Base-by-base conservation (phyloP, 371 early-diverging fungal species). In the Mucor circinelloides region DNA sequence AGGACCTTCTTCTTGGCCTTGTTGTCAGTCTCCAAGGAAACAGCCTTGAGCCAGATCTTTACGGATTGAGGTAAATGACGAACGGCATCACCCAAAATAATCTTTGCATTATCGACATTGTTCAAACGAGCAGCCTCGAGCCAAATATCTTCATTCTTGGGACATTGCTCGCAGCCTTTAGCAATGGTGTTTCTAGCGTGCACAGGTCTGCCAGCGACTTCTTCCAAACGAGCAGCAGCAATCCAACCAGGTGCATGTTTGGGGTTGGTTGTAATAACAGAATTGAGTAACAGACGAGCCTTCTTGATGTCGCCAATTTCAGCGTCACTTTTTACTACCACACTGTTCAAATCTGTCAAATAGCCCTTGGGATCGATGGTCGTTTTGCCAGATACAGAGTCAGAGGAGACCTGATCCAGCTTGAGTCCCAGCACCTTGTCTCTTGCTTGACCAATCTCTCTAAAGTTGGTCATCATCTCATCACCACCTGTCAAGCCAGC, bases 171-270 rank as follows among this genome's bases (percentile, higher is more conserved):
- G 77, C 96, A 97, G 10, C 96, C 99, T 71, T 95, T 90, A 12
- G 93, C 89, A 68, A 98, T 95, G 19, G 92, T 81, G 38, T 85
- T 87, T 27, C 98, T 82, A 6, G 99, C 99, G 21, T 91, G 89
- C 3, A 86, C 85, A 50, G 89, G 75, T 69, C 96, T 92, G 17
- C 93, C 92, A 2, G 97, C 96, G 0, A 93, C 89, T 73, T 99
- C 97, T 75, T 99, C 99, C 48, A 98, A 75, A 63, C 98, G 90
- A 21, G 99, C 98, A 10, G 97, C 96, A 2, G 98, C 98, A 75
- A 98, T 97, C 98, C 99, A 99, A 42, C 96, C 97, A 17, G 98
- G 95, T 6, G 96, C 96, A 67, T 97, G 94, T 66, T 92, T 94
- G 2, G 97, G 97, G 77, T 97, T 97, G 0, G 98, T 93, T 4